A percentile compares a stretch with the other conserved stretches of the same genome.
These are phyloP conservation scores for Xylariomycetidae sp. DNA, from an alignment of 2,329 filamentous ascomycete genomes.

Conservation along the genomic window DNA sequence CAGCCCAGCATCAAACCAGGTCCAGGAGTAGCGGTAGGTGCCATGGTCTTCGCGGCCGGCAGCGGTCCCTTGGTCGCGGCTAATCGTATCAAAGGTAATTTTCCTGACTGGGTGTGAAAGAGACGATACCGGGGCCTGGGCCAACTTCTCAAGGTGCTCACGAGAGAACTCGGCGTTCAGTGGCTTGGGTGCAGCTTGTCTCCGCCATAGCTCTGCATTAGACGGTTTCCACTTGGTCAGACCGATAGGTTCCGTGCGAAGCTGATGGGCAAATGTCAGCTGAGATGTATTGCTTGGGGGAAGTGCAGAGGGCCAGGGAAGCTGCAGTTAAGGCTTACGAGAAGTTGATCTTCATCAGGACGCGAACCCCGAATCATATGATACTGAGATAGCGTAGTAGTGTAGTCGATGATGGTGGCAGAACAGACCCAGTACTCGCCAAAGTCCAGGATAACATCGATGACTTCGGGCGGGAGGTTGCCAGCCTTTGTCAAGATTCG, in stretches of 20 bases:
- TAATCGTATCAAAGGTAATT: constrained; percentile 54
- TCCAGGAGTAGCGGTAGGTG: constrained; percentile 46
- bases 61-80: constrained; percentile 57
- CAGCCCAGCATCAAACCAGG: constrained; percentile 61
- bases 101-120: constrained; percentile 51
- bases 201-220: constrained; percentile 16
- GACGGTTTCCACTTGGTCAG: constrained; percentile 27
- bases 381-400: constrained; percentile 3
- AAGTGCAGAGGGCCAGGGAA: not conserved
- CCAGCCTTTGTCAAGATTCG: constrained; percentile 39
- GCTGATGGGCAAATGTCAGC: constrained; percentile 18
- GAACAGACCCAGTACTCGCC: constrained; percentile 61
- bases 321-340: too few relatives aligned
- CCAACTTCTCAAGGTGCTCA: constrained; percentile 31
- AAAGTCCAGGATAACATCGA: constrained; percentile 52
- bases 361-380: constrained; percentile 14
- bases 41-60: constrained; percentile 25
- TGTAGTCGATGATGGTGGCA: constrained; percentile 27
- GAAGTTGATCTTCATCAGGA: constrained; percentile 31
- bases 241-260: constrained; percentile 38
- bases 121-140: constrained; percentile 34
- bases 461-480: constrained; percentile 48
- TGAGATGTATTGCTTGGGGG: not conserved
- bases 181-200: constrained; percentile 12
- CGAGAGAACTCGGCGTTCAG: constrained; percentile 26